Evolutionary conservation across 2,329 filamentous ascomycete species (phyloP).

Genomic region (Fusarium drepaniforme): DNA sequence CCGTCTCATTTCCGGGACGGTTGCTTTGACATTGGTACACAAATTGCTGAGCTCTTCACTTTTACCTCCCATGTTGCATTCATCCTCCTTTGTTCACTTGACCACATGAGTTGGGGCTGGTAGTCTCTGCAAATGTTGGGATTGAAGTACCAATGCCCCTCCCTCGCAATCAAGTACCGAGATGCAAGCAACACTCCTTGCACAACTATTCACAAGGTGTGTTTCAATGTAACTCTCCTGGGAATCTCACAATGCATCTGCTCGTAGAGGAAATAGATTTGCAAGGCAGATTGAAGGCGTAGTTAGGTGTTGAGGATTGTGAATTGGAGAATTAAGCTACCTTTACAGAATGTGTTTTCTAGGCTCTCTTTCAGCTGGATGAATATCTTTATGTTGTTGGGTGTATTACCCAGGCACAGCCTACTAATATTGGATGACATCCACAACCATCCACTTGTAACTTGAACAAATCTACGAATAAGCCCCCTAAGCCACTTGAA

Average conservation of each 20-base stretch:
- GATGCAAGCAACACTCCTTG: neutral
- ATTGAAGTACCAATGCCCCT: neutral
- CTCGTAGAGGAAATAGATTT: neutral
- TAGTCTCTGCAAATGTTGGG: neutral
- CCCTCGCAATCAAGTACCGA: neutral
- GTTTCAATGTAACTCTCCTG: neutral
- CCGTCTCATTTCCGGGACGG: slow-evolving; percentile 13
- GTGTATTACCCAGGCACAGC: neutral
- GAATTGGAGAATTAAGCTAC: neutral
- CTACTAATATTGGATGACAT: neutral
- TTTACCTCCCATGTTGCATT: neutral
- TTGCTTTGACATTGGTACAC: neutral
- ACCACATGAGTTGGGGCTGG: neutral
- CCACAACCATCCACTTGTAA: neutral
- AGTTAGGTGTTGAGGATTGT: neutral
- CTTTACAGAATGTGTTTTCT: neutral
- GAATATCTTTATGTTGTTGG: neutral
- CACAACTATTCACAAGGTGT: neutral
- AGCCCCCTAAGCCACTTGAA: neutral
- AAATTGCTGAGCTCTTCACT: neutral
- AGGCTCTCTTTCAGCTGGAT: neutral
- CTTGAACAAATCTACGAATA: neutral
- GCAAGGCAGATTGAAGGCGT: neutral
- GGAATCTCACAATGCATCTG: neutral
- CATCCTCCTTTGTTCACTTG: neutral